phyloP scores from a whole-genome alignment of 2,329 filamentous ascomycete species.

The Verruconis gallopava region DNA sequence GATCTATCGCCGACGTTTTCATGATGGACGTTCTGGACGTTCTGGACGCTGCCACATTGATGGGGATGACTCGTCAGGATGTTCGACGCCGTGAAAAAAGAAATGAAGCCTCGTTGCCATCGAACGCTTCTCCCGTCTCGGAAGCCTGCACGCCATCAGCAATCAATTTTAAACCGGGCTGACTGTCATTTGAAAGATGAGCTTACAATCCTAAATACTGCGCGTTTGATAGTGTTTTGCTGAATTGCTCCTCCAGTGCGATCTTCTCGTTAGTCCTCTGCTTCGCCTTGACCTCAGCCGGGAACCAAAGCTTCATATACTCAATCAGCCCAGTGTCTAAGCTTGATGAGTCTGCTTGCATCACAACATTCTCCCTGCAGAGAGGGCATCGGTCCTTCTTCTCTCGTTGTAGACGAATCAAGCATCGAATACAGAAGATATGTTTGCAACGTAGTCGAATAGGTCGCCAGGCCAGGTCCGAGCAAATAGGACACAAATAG shows the following conservation, averaged over 20 bases:
- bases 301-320: slow-evolving; percentile 66
- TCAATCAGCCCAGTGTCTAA: slow-evolving; percentile 55
- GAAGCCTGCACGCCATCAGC: too few species aligned
- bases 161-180: too few species aligned
- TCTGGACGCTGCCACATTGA: too few species aligned
- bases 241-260: slow-evolving; percentile 60
- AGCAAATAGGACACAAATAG: slow-evolving; percentile 71
- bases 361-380: slow-evolving; percentile 59
- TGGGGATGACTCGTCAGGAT: too few species aligned
- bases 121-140: too few species aligned
- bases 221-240: too few species aligned
- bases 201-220: too few species aligned
- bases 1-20: too few species aligned
- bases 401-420: slow-evolving; percentile 65
- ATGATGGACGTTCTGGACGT: too few species aligned
- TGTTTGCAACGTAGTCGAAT: slow-evolving; percentile 65
- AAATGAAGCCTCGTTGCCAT: too few species aligned
- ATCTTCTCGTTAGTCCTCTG: slow-evolving; percentile 59
- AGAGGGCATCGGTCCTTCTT: slow-evolving; percentile 59
- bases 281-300: slow-evolving; percentile 52
- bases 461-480: slow-evolving; percentile 66
- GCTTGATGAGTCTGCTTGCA: slow-evolving; percentile 57
- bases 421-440: slow-evolving; percentile 72
- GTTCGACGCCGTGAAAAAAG: too few species aligned
- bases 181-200: too few species aligned